Evolutionary conservation across 2,329 filamentous ascomycete genomes (phyloP), one percentile per base, ranked within the genome.

Genomic region (Beauveria brongniartii): DNA sequence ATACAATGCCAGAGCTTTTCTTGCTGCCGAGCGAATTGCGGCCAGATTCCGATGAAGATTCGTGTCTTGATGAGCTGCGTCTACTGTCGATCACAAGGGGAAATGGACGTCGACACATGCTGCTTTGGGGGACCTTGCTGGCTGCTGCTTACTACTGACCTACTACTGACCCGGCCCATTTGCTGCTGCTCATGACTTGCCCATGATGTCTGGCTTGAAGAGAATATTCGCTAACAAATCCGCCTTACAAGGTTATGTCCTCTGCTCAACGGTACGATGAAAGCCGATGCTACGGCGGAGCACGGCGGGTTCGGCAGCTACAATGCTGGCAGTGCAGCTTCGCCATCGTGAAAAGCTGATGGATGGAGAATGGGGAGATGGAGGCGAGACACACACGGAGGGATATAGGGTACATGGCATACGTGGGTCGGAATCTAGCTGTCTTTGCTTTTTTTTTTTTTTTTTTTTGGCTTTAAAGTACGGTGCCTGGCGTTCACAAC

Each of bases 191-290:
- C 7, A 51, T 52, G 24, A 18, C 16, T 62, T 66, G 70, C 65
- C 71, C 67, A 66, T 64, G 54, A 14, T 66, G 67, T 65, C 20
- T 59, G 22, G 52, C 34, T 50, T 18, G 22, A 50, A 47, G 59
- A 37, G 47, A 55, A 59, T 56, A 22, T 58, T 54, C 64, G 67
- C 71, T 73, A 69, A 73, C 68, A 57, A 52, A 63, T 58, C 9
- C 9, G 63, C 61, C 26, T 62, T 62, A 61, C 71, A 81, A 91
- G 87, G 73, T 82, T 92, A 69, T 95, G 91, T 72, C 91, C 91
- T 53, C 80, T 94, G 72, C 86, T 95, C 64, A 95, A 95, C 71
- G 91, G 91, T 57, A 90, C 89, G 37, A 89, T 89, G 78, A 88
- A 89, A 65, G 75, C 78, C 44, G 81, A 83, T 64, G 77, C 77